Evolutionary conservation across 106 monocot genomes (phyloP).

Genomic region (Phalaenopsis equestris): DNA sequence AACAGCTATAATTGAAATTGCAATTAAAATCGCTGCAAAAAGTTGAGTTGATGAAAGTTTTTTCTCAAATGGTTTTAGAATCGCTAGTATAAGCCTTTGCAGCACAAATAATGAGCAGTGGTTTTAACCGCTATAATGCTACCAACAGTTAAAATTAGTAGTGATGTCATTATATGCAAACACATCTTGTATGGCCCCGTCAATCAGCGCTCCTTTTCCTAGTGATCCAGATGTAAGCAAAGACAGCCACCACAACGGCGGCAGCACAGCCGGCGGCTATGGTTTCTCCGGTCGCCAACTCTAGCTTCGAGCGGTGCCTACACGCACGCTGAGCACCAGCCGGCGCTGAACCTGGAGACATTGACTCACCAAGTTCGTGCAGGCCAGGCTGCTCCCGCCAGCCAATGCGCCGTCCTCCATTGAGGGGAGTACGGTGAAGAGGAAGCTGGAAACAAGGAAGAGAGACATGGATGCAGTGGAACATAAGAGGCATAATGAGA

Average conservation of each 20-base stretch:
- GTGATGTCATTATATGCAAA: too few species aligned
- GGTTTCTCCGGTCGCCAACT: not conserved
- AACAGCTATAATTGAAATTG: too few species aligned
- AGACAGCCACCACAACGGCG: not conserved
- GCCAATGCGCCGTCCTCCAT: not conserved
- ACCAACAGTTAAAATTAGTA: too few species aligned
- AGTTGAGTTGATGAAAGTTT: too few species aligned
- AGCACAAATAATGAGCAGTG: too few species aligned
- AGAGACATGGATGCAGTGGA: not conserved
- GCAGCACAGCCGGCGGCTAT: not conserved
- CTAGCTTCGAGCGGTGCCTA: constrained; percentile 1
- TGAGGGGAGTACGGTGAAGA: not conserved
- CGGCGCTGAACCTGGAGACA: not conserved
- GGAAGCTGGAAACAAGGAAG: not conserved
- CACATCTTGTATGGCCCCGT: too few species aligned
- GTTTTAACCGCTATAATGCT: too few species aligned
- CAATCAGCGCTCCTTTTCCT: constrained; percentile 3
- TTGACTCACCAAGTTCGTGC: not conserved
- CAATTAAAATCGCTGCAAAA: too few species aligned
- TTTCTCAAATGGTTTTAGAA: too few species aligned
- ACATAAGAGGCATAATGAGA: not conserved
- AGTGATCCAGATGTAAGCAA: not conserved
- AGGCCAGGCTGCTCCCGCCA: not conserved
- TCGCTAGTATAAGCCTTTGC: too few species aligned
- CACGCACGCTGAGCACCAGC: not conserved